Evolutionary conservation across 768 basidiomycete species (phyloP), one percentile per base, ranked within the genome.

Genomic region (Kwoniella bestiolae): DNA sequence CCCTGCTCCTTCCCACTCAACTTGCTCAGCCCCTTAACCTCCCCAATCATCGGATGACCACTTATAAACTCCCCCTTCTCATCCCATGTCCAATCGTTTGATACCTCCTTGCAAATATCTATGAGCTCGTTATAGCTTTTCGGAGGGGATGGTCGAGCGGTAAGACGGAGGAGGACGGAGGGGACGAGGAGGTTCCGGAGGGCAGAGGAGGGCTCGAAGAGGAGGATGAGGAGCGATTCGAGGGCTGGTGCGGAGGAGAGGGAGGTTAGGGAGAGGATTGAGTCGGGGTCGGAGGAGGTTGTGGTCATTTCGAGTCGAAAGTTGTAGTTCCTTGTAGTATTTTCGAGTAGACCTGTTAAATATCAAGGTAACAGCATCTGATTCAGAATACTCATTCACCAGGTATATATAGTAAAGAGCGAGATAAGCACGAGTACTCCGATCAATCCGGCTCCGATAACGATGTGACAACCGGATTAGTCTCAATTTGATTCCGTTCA

Each of bases 1-100:
- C 87, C 88, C 79, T 95, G 94, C 81, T 96, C 94, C 53, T 85
- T 87, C 28, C 87, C 87, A 79, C 91, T 93, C 51, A 92, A 83
- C 49, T 80, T 85, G 0, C 90, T 91, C 12, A 94, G 84, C 45
- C 88, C 88, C 74, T 86, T 87, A 65, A 84, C 86, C 81, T 91
- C 91, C 41, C 94, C 94, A 50, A 95, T 95, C 60, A 92, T 86
- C 35, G 94, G 94, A 82, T 95, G 94, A 2, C 88, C 93, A 5
- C 84, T 86, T 66, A 95, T 85, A 75, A 96, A 93, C 65, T 82
- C 79, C 0, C 87, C 87, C 65, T 79, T 81, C 28, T 80, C 71
- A 11, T 76, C 75, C 23, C 67, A 57, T 9, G 49, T 63, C 79
- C 80, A 81, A 1, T 53, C 29, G 4, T 23, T 16, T 0, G 41